Evolutionary conservation across 78 protist genomes (phyloP), one percentile per base, ranked within the genome.

Genomic region (Dictyostelium brefeldianum): DNA sequence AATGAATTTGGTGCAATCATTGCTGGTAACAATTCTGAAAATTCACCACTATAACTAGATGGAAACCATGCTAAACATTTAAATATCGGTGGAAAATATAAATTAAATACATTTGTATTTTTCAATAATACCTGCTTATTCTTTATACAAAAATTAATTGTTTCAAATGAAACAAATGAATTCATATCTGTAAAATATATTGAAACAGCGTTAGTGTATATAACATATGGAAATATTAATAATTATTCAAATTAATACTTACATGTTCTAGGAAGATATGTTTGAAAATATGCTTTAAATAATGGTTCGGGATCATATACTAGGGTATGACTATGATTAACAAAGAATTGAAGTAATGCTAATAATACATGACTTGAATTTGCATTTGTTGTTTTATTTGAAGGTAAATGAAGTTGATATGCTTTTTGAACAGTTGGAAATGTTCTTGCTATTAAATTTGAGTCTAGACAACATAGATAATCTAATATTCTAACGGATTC

Each of bases 21-120:
- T 67, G 89, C 75, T 70, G 96, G 96, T 31, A 92, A 64, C 50
- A 92, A 25, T 20, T 81, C 84, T 53, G 71, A 54, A 64, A 82
- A 90, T 67, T 91, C 90, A 20, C 54, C 64, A 78, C 48, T 46
- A 29, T 20, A 69, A 47, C 93, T 81, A 7, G 75, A 80, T 20
- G 96, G 96, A 11, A 74, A 81, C 90, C 90, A 92, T 53, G 91
- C 96, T n/a, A 92, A 53, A 54, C 87, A 84, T 59, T 92, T 81
- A 9, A 92, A 82, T 17, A 92, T 78, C 8, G 91, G 91, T 12
- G 89, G 96, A 62, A 82, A 92, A 51, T 92, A 82, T 27, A 78
- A 46, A 41, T 65, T 59, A 46, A 92, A 83, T 20, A 92, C 89
- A 81, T 74, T 77, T 6, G 92, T 41, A 25, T 77, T 73, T 22